phyloP scores from a whole-genome alignment of 2,329 filamentous ascomycete species.

The Rachicladosporium sp. region DNA sequence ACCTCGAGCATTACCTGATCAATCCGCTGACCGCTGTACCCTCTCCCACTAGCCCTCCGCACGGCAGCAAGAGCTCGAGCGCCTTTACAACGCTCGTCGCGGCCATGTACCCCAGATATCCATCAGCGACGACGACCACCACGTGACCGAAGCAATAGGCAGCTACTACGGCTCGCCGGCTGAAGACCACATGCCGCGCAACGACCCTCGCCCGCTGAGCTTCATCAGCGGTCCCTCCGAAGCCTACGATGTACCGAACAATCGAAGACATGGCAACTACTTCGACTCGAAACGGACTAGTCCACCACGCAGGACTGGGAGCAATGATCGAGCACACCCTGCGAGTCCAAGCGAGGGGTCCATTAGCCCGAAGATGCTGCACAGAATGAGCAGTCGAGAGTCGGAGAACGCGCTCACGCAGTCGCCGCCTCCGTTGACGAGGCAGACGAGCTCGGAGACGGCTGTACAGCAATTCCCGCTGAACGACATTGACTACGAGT shows the following conservation, averaged over 20 bases:
- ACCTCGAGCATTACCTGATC: background rate
- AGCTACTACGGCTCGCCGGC: slow-evolving; percentile 63
- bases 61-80: slow-evolving; percentile 34
- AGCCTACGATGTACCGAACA: slow-evolving; percentile 24
- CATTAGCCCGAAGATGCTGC: slow-evolving; percentile 7
- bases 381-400: slow-evolving; percentile 25
- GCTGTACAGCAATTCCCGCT: slow-evolving; percentile 45
- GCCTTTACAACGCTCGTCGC: slow-evolving; percentile 23
- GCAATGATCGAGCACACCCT: slow-evolving; percentile 19
- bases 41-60: slow-evolving; percentile 22
- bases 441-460: slow-evolving; percentile 23
- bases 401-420: slow-evolving; percentile 13
- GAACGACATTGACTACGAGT: slow-evolving; percentile 80
- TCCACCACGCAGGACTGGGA: slow-evolving; percentile 20
- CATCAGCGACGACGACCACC: slow-evolving; percentile 81
- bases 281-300: slow-evolving; percentile 12
- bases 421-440: slow-evolving; percentile 28
- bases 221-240: slow-evolving; percentile 53
- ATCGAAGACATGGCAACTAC: slow-evolving; percentile 17
- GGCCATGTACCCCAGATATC: slow-evolving; percentile 50
- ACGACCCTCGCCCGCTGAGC: slow-evolving; percentile 57
- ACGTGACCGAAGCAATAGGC: slow-evolving; percentile 88
- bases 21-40: background rate
- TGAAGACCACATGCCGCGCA: slow-evolving; percentile 11
- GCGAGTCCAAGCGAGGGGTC: slow-evolving; percentile 7